A percentile compares a stretch with the other conserved stretches of the same genome.
Conservation (phyloP, 2,329 filamentous ascomycete species). For the Beauveria medogensis region DNA sequence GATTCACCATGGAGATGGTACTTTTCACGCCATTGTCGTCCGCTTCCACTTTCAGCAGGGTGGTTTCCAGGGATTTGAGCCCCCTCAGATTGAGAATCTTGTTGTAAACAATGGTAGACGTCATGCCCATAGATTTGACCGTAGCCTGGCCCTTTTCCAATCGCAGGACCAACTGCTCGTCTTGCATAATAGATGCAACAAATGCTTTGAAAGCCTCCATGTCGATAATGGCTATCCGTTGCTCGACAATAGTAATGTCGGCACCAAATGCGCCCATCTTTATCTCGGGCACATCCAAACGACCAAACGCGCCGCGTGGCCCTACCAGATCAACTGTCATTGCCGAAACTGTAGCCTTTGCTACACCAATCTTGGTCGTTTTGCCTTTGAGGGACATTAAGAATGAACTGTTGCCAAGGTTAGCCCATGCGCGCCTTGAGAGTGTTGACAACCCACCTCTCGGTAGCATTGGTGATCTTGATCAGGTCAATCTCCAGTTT, state of each 20-base stretch:
- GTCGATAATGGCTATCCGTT: not conserved
- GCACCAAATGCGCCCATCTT: slow-evolving; percentile 10
- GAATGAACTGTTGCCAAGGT: not conserved
- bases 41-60: not conserved
- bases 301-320: slow-evolving; percentile 2
- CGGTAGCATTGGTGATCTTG: slow-evolving; percentile 4
- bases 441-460: not conserved
- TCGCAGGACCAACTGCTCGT: not conserved
- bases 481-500: slow-evolving; percentile 1
- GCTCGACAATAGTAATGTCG: slow-evolving; percentile 1
- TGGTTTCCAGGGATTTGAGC: not conserved
- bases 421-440: not conserved
- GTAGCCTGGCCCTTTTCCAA: slow-evolving; percentile 4
- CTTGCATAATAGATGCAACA: not conserved
- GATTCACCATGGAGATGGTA: not conserved
- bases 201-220: slow-evolving; percentile 7
- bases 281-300: slow-evolving; percentile 2
- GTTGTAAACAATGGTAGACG: slow-evolving; percentile 4
- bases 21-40: not conserved
- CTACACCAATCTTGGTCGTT: slow-evolving; percentile 7
- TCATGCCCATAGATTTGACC: slow-evolving; percentile 6
- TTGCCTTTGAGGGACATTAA: not conserved
- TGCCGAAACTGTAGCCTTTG: not conserved
- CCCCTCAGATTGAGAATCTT: slow-evolving; percentile 3
- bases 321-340: slow-evolving; percentile 10